Conservation (phyloP, 345 rosid genomes). For the Salix koriyanagi region DNA sequence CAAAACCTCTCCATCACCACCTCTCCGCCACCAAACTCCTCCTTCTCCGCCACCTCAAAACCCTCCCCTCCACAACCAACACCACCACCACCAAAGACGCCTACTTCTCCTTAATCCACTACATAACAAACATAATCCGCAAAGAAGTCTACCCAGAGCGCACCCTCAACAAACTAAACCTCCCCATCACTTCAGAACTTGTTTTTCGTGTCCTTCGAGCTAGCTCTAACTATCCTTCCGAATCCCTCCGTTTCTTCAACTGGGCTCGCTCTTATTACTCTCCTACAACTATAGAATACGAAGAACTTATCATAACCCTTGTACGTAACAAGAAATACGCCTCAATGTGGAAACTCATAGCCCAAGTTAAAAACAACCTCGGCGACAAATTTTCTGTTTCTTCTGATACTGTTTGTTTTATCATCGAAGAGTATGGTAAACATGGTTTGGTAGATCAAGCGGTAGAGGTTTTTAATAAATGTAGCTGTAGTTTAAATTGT, state of each 20-base stretch:
- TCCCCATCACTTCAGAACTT: slow-evolving; percentile 64
- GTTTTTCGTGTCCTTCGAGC: slow-evolving; percentile 84
- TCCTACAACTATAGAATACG: slow-evolving; percentile 67
- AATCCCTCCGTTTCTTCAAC: slow-evolving; percentile 80
- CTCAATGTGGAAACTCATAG: slow-evolving; percentile 79
- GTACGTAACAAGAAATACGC: slow-evolving; percentile 53
- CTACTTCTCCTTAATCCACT: slow-evolving; percentile 74
- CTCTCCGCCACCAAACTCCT: too few relatives aligned
- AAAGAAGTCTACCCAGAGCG: slow-evolving; percentile 81
- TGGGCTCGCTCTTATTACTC: slow-evolving; percentile 66
- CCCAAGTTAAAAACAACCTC: slow-evolving; percentile 47
- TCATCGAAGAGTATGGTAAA: slow-evolving; percentile 73
- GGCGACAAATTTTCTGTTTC: slow-evolving; percentile 43
- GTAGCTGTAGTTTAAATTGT: slow-evolving; percentile 42
- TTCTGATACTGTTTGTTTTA: slow-evolving; percentile 51
- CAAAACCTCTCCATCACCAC: too few relatives aligned
- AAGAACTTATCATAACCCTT: slow-evolving; percentile 64
- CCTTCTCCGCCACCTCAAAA: too few relatives aligned
- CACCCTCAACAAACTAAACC: slow-evolving; percentile 41
- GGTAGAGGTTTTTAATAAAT: slow-evolving; percentile 73
- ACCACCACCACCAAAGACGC: slow-evolving; percentile 40
- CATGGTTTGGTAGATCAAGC: slow-evolving; percentile 75
- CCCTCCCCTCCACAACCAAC: not conserved
- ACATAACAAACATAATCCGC: slow-evolving; percentile 70
- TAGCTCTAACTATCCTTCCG: slow-evolving; percentile 54